A percentile compares a stretch with the other conserved stretches of the same genome.
Conservation (phyloP, 2,329 filamentous ascomycete genomes). For the Harringtonia aguacate region DNA sequence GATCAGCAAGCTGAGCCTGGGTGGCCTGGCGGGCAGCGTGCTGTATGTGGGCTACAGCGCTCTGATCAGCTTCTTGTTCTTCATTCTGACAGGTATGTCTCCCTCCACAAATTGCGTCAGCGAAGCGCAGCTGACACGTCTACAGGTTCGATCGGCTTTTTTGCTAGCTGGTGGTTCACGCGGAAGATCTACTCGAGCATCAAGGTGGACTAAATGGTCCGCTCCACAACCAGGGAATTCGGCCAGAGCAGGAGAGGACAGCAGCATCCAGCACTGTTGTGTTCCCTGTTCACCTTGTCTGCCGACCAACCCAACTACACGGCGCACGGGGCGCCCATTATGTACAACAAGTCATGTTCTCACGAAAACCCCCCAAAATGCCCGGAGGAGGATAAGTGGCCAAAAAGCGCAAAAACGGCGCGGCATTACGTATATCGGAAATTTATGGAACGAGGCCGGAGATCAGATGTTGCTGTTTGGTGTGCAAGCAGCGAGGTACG, state of each 20-base stretch:
- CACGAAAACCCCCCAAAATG: background rate
- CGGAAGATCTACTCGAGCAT: constrained; percentile 94
- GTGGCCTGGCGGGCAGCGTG: constrained; percentile 74
- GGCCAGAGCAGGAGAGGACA: no score
- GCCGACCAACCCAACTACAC: no score
- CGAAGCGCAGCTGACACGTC: background rate
- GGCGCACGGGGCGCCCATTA: background rate
- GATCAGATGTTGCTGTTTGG: background rate
- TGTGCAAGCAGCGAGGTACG: no score
- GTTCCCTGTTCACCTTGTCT: no score
- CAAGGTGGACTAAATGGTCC: constrained; percentile 89
- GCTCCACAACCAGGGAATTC: no score
- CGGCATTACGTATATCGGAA: background rate
- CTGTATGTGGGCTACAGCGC: constrained; percentile 90
- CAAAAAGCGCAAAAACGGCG: background rate
- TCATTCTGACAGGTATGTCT: constrained; percentile 73
- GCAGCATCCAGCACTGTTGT: background rate
- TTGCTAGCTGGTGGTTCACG: constrained; percentile 89
- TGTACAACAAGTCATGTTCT: constrained; percentile 1
- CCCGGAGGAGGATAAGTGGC: background rate
- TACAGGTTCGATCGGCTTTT: constrained; percentile 86
- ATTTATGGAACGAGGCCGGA: background rate
- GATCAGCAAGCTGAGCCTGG: constrained; percentile 76
- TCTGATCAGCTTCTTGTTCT: constrained; percentile 82
- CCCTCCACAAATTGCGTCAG: background rate